Conservation (phyloP, 208 protist genomes). For the Spongospora subterranea region DNA sequence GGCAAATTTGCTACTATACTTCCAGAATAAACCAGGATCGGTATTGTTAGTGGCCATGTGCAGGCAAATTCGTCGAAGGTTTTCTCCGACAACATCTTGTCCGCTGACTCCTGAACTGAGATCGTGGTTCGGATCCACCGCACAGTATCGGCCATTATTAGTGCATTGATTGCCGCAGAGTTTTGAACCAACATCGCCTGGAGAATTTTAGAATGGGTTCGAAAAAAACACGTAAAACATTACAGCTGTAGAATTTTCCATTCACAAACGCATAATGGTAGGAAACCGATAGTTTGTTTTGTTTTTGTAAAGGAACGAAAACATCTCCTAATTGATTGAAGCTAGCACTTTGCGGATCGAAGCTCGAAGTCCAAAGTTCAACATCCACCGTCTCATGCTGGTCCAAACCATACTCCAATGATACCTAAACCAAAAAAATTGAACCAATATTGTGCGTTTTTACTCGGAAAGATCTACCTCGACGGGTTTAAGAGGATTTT, state of each 20-base stretch:
- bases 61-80: conserved; percentile 55
- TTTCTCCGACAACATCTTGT: conserved; percentile 33
- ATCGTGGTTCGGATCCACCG: conserved; percentile 43
- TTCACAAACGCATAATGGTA: not conserved
- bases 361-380: not conserved
- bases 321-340: not conserved
- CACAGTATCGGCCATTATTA: conserved; percentile 51
- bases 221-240: not conserved
- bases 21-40: not conserved
- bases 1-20: not conserved
- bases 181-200: not conserved
- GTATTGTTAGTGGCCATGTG: not conserved
- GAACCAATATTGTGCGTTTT: not conserved
- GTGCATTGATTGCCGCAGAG: conserved; percentile 56
- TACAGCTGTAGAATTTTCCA: not conserved
- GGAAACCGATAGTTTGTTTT: not conserved
- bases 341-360: not conserved
- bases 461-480: not conserved
- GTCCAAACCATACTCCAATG: conserved; percentile 8
- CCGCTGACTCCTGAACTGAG: conserved; percentile 6
- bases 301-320: not conserved
- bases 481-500: not conserved
- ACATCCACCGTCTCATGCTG: not conserved
- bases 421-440: conserved; percentile 44
- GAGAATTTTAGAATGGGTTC: not conserved